phyloP scores from a whole-genome alignment of 768 basidiomycete species.

The Podaxis carcinomalis region DNA sequence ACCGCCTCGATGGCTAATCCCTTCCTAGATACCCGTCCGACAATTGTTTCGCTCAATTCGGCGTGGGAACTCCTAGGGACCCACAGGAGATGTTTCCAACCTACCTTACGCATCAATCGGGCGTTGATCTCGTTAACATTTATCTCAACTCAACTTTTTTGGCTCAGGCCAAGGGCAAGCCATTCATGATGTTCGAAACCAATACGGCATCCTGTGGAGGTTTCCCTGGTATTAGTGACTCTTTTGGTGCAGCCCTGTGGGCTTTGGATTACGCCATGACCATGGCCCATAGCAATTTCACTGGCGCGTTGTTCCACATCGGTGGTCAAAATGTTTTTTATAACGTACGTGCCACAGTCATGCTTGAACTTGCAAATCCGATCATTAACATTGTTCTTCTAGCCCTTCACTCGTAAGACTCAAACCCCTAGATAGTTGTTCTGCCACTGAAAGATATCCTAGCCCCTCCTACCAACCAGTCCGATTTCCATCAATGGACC shows the following conservation, averaged over 20 bases:
- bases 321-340: constrained; percentile 65
- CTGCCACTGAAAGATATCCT: constrained; percentile 11
- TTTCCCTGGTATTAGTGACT: constrained; percentile 57
- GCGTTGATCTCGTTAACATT: constrained; percentile 39
- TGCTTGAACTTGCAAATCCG: constrained; percentile 19
- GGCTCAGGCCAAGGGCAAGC: constrained; percentile 38
- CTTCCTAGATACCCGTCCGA: constrained; percentile 50
- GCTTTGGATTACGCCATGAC: constrained; percentile 56
- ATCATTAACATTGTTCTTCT: constrained; percentile 43
- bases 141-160: constrained; percentile 49
- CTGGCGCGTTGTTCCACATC: constrained; percentile 46
- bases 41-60: constrained; percentile 55
- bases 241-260: constrained; percentile 64
- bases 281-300: constrained; percentile 53
- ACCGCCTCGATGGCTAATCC: constrained; percentile 25
- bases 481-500: constrained; percentile 65
- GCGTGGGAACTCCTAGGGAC: constrained; percentile 33
- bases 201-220: constrained; percentile 71
- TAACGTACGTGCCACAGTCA: constrained; percentile 41
- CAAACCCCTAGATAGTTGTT: not conserved
- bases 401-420: constrained; percentile 50
- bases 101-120: constrained; percentile 64
- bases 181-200: constrained; percentile 66
- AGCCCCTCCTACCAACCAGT: constrained; percentile 55
- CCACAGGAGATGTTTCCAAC: constrained; percentile 47